Base-by-base conservation (phyloP, 768 basidiomycete species). In the Galerina sulciceps region DNA sequence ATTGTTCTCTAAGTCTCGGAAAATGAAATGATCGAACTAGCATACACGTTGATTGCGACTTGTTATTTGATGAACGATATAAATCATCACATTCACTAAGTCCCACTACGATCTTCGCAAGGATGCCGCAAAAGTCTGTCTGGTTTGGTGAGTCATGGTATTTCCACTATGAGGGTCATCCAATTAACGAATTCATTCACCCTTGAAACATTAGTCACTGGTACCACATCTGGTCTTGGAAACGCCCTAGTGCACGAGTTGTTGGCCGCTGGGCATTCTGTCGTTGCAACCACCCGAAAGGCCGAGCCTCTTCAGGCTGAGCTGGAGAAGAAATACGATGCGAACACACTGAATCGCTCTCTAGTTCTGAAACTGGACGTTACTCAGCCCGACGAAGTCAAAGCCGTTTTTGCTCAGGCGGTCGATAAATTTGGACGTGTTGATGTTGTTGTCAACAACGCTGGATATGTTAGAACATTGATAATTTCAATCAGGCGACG, bases 361-460 rank as follows among this genome's bases (percentile, higher is more conserved):
- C 43, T 44, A 22, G 43, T 44, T 44, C 26, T 53, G 10, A 26
- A 56, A n/a, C 55, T 61, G 4, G 60, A 61, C 40, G 60, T 61
- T 10, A 45, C 42, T 14, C 8, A 22, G 22, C 20, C 18, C 14
- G 47, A 37, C 18, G 36, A 42, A 6, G 26, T 56, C 49, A 52
- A 49, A 9, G 22, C 37, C 1, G 44, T 36, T 2, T 54, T 53
- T 4, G 52, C 45, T 11, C 22, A 49, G 38, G 58, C 53, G 9
- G n/a, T 55, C 10, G 38, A 49, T 4, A 47, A 34, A 42, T 60
- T 54, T 41, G 53, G 46, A 2, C 43, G 46, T 9, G 18, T 60
- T 10, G 58, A 60, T 26, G 47, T 60, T 23, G 58, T 60, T 11
- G 41, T 54, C 14, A 60, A 50, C 26, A 60, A 60, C 22, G 58